Percentiles rank a stretch among this genome's conserved stretches.
These are phyloP conservation scores for Nigrograna mackinnonii DNA, from an alignment of 2,329 filamentous ascomycete species.

Conservation along the genomic window DNA sequence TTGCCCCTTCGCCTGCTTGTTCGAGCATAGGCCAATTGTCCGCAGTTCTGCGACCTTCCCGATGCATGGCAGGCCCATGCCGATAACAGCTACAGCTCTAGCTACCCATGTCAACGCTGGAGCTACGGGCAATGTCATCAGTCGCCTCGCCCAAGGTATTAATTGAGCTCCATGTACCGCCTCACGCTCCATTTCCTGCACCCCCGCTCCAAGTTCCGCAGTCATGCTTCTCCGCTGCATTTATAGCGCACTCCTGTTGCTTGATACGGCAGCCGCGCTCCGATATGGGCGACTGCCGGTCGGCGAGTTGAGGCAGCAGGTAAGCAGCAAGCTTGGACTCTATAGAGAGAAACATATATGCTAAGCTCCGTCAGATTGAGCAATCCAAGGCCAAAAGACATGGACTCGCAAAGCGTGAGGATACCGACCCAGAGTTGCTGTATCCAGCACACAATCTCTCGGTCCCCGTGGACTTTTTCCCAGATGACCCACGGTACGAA, in stretches of 20 bases:
- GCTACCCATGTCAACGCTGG: slow-evolving; percentile 13
- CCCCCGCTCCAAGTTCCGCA: background rate
- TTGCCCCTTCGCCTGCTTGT: slow-evolving; percentile 27
- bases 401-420: slow-evolving; percentile 30
- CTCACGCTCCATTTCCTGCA: slow-evolving; percentile 6
- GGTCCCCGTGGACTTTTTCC: slow-evolving; percentile 77
- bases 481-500: slow-evolving; percentile 76
- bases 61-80: slow-evolving; percentile 16
- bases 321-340: slow-evolving; percentile 11
- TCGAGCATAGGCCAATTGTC: slow-evolving; percentile 21
- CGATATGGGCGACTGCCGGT: slow-evolving; percentile 1
- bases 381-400: slow-evolving; percentile 17
- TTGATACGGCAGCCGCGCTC: slow-evolving; percentile 22
- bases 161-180: slow-evolving; percentile 3
- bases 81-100: slow-evolving; percentile 14
- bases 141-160: slow-evolving; percentile 13
- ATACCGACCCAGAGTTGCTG: slow-evolving; percentile 36
- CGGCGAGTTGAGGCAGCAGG: slow-evolving; percentile 23
- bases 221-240: slow-evolving; percentile 29
- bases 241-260: slow-evolving; percentile 23
- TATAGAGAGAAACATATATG: background rate
- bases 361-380: slow-evolving; percentile 13
- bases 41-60: slow-evolving; percentile 29
- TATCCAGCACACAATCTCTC: slow-evolving; percentile 58
- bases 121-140: slow-evolving; percentile 8